These are phyloP conservation scores for Trichoderma harzianum DNA, from an alignment of 2,329 filamentous ascomycete genomes.

Conservation along the genomic window DNA sequence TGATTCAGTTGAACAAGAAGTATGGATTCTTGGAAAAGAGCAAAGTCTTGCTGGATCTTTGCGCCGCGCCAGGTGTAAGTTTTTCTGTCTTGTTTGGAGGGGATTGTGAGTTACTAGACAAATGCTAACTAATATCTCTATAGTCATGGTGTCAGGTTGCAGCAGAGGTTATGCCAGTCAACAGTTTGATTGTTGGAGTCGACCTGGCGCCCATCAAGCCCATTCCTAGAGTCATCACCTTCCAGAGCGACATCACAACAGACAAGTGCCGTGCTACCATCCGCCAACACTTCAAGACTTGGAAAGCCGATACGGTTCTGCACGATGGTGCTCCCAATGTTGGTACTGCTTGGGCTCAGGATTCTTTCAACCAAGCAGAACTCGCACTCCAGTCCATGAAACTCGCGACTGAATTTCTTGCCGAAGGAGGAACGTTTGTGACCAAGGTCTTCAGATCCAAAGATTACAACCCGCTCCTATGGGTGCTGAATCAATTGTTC, in stretches of 20 bases:
- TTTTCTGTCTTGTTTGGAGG: not conserved
- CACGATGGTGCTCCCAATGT: slow-evolving; percentile 98
- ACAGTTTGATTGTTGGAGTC: slow-evolving; percentile 88
- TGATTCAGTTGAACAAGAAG: slow-evolving; percentile 98
- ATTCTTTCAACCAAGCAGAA: slow-evolving; percentile 97
- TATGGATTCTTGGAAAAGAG: slow-evolving; percentile 98
- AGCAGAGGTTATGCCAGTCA: slow-evolving; percentile 87
- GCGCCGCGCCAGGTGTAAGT: slow-evolving; percentile 85
- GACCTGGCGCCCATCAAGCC: slow-evolving; percentile 94
- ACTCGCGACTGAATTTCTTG: slow-evolving; percentile 87
- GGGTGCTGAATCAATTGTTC: slow-evolving; percentile 98
- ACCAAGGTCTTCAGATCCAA: slow-evolving; percentile 98
- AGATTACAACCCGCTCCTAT: slow-evolving; percentile 91
- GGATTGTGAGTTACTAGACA: not conserved
- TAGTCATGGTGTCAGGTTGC: slow-evolving; percentile 96
- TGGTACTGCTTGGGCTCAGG: slow-evolving; percentile 95
- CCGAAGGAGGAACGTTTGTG: slow-evolving; percentile 86
- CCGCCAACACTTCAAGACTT: slow-evolving; percentile 84
- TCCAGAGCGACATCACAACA: slow-evolving; percentile 97
- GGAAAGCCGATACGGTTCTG: slow-evolving; percentile 92
- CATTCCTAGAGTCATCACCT: slow-evolving; percentile 89
- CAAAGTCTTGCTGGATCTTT: slow-evolving; percentile 94
- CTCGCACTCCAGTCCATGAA: slow-evolving; percentile 87
- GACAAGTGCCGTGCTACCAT: slow-evolving; percentile 93
- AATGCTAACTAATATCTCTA: slow-evolving; percentile 15